Conservation (phyloP, 1,139 yeast genomes). For the Spencermartinsiella ligniputridi region DNA sequence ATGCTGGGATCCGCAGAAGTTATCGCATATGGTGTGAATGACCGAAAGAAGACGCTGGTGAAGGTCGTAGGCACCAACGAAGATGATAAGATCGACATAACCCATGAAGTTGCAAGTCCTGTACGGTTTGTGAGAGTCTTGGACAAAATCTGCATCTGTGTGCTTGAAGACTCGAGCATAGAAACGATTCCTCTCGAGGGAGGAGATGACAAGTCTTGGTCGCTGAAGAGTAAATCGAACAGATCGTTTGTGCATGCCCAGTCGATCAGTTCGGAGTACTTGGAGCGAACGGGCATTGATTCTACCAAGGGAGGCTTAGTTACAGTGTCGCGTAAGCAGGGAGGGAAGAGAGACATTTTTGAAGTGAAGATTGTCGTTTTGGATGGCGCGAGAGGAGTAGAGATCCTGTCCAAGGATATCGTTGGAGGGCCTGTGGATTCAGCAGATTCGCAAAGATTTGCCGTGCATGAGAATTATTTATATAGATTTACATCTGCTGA, state of each 20-base stretch:
- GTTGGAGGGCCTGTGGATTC: not conserved
- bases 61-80: conserved; percentile 14
- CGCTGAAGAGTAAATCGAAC: conserved; percentile 18
- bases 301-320: conserved; percentile 22
- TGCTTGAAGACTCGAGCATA: not conserved
- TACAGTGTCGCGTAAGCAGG: conserved; percentile 19
- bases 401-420: conserved; percentile 2
- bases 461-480: conserved; percentile 1
- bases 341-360: conserved; percentile 16
- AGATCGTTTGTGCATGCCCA: conserved; percentile 17
- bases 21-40: conserved; percentile 26
- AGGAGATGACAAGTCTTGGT: conserved; percentile 16
- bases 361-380: conserved; percentile 14
- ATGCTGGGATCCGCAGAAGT: conserved; percentile 8
- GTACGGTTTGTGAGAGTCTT: not conserved
- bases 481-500: not conserved
- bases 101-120: not conserved
- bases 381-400: not conserved
- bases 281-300: conserved; percentile 7
- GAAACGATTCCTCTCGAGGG: conserved; percentile 8
- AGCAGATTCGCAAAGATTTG: not conserved
- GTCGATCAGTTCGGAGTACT: conserved; percentile 12
- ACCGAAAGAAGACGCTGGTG: conserved; percentile 26
- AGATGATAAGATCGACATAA: not conserved
- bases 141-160: not conserved